Conservation (phyloP, 768 basidiomycete species). For the Kwoniella heveanensis region DNA sequence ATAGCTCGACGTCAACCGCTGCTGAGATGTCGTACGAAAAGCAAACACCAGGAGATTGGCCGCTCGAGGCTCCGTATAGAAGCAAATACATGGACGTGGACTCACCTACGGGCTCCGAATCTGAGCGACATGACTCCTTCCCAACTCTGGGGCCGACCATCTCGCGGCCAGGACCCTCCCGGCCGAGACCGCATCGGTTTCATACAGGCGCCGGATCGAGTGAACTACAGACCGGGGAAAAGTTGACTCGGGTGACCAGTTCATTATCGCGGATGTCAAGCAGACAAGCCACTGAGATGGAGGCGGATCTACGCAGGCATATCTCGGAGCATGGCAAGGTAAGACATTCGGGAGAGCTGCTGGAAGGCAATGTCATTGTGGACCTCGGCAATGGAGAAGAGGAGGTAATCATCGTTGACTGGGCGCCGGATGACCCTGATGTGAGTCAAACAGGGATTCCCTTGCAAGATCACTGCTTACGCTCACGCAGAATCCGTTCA, state of each 20-base stretch:
- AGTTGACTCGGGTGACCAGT: conserved; percentile 10
- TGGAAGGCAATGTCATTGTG: conserved; percentile 23
- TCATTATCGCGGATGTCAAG: conserved; percentile 16
- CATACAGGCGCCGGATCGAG: neutral
- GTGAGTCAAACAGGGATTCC: conserved; percentile 26
- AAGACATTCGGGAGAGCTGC: conserved; percentile 16
- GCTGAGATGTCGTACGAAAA: neutral
- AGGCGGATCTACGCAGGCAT: conserved; percentile 21
- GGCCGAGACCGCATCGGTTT: neutral
- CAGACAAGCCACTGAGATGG: conserved; percentile 17
- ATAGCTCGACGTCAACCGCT: neutral
- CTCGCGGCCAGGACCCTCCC: conserved; percentile 3
- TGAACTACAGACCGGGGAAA: neutral
- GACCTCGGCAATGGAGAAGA: conserved; percentile 45
- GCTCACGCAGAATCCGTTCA: conserved; percentile 49
- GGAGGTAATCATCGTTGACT: conserved; percentile 50
- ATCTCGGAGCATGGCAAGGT: conserved; percentile 13
- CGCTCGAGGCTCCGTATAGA: conserved; percentile 5
- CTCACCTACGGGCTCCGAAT: conserved; percentile 7
- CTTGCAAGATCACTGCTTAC: neutral
- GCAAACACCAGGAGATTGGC: neutral
- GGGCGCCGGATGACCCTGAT: conserved; percentile 47
- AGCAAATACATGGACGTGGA: conserved; percentile 16
- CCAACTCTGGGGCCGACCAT: neutral
- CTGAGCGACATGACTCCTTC: conserved; percentile 12